Evolutionary conservation across 2,329 filamentous ascomycete genomes (phyloP), one percentile per base, ranked within the genome.

Genomic region (Penicillium decumbens): DNA sequence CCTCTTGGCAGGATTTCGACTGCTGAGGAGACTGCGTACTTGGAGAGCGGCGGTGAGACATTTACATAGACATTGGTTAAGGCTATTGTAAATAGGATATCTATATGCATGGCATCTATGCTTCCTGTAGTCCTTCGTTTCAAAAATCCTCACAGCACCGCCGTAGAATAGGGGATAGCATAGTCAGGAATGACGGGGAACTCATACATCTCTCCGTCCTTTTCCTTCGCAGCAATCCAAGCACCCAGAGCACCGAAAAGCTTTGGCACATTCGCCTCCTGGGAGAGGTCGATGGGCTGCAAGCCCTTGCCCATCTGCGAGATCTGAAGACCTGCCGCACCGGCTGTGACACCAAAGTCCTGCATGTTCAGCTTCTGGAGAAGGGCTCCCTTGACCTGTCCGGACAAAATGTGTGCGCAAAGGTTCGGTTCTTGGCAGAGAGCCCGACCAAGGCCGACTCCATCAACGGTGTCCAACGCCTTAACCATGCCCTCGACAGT

Each of bases 31-130:
- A 43, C 45, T 24, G 53, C 51, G 13, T 64, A 63, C 43, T 28
- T 64, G 35, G 40, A 56, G 24, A 58, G 60, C 37, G 62, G 58
- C 1, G 59, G 59, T 1, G 59, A 61, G 33, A 58, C 59, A 7
- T 61, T 61, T 47, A 37, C 28, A 42, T 40, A 33, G 12, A 27
- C 32, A 39, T 24, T 23, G 20, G 3, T 23, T 3, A 23, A 23
- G 20, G 20, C 20, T 23, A 23, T 23, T 3, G 20, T 23, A 23
- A 23, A 23, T 23, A 23, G 20, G 20, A 23, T 23, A 23, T 23
- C 20, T 23, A 23, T 23, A 23, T 23, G 20, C 20, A 23, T 23
- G 20, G 20, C 20, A 23, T 23, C 20, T 23, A 23, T 23, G 20
- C 3, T 23, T 2, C 20, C 32, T 35, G 9, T 35, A 9, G 15